Base-by-base conservation (phyloP, 805 yeast species). In the Ogataea nonfermentans region DNA sequence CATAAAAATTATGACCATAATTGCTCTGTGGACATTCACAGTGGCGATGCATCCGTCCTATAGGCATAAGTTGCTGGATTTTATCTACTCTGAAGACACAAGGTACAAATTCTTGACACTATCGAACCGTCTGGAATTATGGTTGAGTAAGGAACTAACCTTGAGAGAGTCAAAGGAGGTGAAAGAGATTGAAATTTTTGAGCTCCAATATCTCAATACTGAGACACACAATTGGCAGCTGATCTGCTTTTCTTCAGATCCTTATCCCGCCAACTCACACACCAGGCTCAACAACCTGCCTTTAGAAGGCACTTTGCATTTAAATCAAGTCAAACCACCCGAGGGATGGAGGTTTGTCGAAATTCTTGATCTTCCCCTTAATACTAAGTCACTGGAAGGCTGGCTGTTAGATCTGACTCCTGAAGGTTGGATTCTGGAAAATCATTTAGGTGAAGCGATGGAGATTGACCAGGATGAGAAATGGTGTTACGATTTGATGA, bases 341-440 rank as follows among this genome's bases (percentile, higher is more conserved):
- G 48, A 51, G 24, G 74, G 74, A 33, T 83, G 86, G 84, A 68
- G 62, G 37, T 84, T 78, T 29, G 26, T 52, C 17, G 53, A 52
- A 6, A 25, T 38, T 24, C 40, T 14, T 11, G 38, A 32, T 30
- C 43, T 35, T 4, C 32, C 36, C 14, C 40, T 20, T 11, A 43
- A 39, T 40, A 52, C 50, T 6, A 46, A 53, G 22, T 32, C 41
- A 3, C 35, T 51, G 11, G 55, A 57, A 4, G 70, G 72, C 9
- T 87, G 96, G 96, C 63, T 61, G 8, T 54, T 85, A 32, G 95
- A 87, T 59, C 67, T 80, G 33, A 65, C 73, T 13, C 87, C 88
- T 0, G 62, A 65, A 17, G 59, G 52, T 2, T 87, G 95, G 95
- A 85, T 81, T 6, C 61, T 61, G 31, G 55, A 61, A 2, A 71